Base-by-base conservation (phyloP, 202 grass and related monocot species). In the Brachypodium distachyon region DNA sequence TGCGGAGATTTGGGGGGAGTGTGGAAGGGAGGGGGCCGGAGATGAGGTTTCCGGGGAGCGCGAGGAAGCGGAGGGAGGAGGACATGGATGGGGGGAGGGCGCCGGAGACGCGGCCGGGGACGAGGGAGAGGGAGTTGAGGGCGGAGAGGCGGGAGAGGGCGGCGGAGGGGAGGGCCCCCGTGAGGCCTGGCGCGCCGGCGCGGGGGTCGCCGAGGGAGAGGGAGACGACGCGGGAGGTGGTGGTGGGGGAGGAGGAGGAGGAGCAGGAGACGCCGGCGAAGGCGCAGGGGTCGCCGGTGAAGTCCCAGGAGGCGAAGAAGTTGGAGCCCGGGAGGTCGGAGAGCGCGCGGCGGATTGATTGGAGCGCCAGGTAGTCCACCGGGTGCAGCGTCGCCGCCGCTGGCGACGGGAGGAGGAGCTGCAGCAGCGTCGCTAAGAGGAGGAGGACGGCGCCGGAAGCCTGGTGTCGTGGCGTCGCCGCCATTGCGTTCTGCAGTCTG, bases 291-390 rank as follows among this genome's bases (percentile, higher is more conserved):
- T 98, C 91, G 1, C 73, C 72, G 5, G 95, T 94, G 87, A 98
- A 98, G 82, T 98, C 95, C 95, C 91, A 98, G 0, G 73, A 59
- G 3, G 70, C 44, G 89, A 98, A 98, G 89, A 95, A 98, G n/a
- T 46, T 14, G 12, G 89, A 92, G 42, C 89, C 91, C 0, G 83
- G 87, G 4, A 89, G 77, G 85, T 98, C 95, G 1, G 60, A 39
- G 34, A 98, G 92, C 22, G 82, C 61, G 1, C 70, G 73, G 9
- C 85, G 89, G 2, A 98, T 34, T 0, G 77, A 50, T 18, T 98
- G 91, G 2, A 98, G 77, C n/a, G 73, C 86, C 4, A 98, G 77
- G 83, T 90, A 98, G 83, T 98, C 95, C 3, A 85, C 91, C 5
- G 91, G 95, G 74, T 95, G 84, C 61, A 98, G 75, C 38, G 84